Base-by-base conservation (phyloP, 345 rosid species). In the Trapa bicornis region DNA sequence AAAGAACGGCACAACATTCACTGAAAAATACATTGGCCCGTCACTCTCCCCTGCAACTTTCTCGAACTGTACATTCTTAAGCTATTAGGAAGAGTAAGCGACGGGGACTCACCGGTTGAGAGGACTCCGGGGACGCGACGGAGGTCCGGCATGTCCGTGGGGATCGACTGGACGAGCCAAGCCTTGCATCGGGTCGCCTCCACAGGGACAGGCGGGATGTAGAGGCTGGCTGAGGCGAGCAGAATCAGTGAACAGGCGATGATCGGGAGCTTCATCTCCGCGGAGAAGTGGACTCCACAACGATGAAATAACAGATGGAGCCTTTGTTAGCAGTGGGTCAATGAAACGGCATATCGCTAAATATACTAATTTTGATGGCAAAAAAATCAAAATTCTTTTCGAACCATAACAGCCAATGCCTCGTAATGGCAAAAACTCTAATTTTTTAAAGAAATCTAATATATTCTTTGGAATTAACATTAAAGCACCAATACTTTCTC, bases 151-250 rank as follows among this genome's bases (percentile, higher is more conserved):
- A 89, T 92, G 73, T 86, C 89, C 8, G 94, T 92, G 70, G 98
- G 98, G 75, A 89, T 87, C 47, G 98, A 92, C 52, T 89, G 98
- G 71, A 92, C 98, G 5, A 89, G 82, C 98, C 98, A 92, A 47
- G 98, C 96, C 79, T 86, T 80, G 86, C 96, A 87, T 67, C 71
- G 67, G 29, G 63, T 71, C 6, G 53, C 71, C 29, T 75, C 62
- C 2, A 89, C 74, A 8, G 70, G 47, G 73, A 66, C 69, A 68
- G 53, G 48, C 48, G 81, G 64, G 6, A 67, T 14, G 36, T 47
- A 71, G 71, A 80, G 64, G 67, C 10, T 72, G 75, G 75, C 32
- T 4, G 68, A 5, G 43, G 61, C 66, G 32, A 67, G 2, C 54
- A 72, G 38, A 3, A 45, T 4, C 68, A 71, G 73, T 62, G 15